A percentile compares a stretch with the other conserved stretches of the same genome.
Conservation (phyloP, 208 protist species). For the Wallacemonas sp. region DNA sequence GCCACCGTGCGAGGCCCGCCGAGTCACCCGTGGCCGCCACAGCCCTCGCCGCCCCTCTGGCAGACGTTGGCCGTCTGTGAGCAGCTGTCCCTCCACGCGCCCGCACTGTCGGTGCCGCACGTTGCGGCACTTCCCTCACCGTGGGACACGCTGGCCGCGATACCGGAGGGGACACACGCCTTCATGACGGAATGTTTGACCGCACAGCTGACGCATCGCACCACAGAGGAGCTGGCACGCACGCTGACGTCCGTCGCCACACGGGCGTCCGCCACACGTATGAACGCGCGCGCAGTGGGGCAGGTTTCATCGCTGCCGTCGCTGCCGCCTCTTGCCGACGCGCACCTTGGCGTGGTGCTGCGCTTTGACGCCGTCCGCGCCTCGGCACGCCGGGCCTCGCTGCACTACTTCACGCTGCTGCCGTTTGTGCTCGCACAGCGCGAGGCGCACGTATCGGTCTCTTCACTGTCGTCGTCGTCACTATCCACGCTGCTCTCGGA, state of each 20-base stretch:
- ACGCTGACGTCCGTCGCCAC: not conserved
- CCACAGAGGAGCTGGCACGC: not conserved
- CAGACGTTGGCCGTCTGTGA: not conserved
- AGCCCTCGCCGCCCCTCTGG: not conserved
- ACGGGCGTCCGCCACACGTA: not conserved
- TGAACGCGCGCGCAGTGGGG: no score
- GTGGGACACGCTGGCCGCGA: no score
- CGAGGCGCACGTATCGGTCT: no score
- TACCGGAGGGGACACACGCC: no score
- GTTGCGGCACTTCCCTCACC: no score
- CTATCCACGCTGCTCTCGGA: not conserved
- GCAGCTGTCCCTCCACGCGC: no score
- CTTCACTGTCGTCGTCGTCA: no score
- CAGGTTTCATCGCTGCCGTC: no score
- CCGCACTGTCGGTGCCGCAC: no score
- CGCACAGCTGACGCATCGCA: not conserved
- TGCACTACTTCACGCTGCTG: slow-evolving; percentile 13
- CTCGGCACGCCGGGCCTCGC: not conserved
- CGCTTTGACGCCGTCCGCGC: not conserved
- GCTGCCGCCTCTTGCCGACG: not conserved
- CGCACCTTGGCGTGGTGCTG: not conserved
- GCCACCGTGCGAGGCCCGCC: no score
- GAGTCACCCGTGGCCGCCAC: no score
- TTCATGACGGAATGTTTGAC: no score
- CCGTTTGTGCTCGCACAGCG: not conserved